Evolutionary conservation across 768 basidiomycete genomes (phyloP), one percentile per base, ranked within the genome.

Genomic region (Paxillus involutus): DNA sequence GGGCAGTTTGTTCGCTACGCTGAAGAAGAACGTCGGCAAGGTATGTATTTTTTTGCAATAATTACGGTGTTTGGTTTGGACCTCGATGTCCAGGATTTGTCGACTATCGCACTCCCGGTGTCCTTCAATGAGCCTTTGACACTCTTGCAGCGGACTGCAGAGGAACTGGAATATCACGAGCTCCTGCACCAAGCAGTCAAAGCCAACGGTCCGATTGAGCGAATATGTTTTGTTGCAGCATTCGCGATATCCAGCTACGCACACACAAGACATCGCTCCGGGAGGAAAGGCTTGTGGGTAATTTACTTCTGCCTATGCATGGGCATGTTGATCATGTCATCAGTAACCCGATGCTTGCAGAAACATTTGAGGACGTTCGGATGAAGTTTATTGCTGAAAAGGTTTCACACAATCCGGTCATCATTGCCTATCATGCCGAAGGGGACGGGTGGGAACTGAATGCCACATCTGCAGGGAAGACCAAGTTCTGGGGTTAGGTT

Each of bases 21-120:
- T 94, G 44, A 91, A 91, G 74, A 93, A 91, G 73, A 94, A 91
- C 62, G 86, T 94, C 44, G 91, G 91, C 49, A 93, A 92, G 77
- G 91, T 90, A 48, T 17, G 68, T 52, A 32, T 12, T 52, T 50
- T 19, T 56, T 26, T 26, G 26, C 26, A 26, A 35, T 30, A 48
- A 51, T 26, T 35, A 12, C 52, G 6, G 21, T 43, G 40, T 44
- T 44, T 21, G 19, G 16, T 41, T 33, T 5, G 44, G 32, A 54
- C 57, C 11, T 47, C 33, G 46, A 10, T 36, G 40, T 41, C 9
- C 52, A 93, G 91, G 91, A 94, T 68, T 74, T 93, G 9, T 86
- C 90, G 13, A 86, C 87, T 33, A 86, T 94, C 29, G 77, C 88
- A 2, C 83, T 94, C 55, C 92, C 92, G n/a, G 89, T 94, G 3